Evolutionary conservation across 176 grass and related monocot species (phyloP), one percentile per base, ranked within the genome.

Genomic region (Dendrocalamus sinicus): DNA sequence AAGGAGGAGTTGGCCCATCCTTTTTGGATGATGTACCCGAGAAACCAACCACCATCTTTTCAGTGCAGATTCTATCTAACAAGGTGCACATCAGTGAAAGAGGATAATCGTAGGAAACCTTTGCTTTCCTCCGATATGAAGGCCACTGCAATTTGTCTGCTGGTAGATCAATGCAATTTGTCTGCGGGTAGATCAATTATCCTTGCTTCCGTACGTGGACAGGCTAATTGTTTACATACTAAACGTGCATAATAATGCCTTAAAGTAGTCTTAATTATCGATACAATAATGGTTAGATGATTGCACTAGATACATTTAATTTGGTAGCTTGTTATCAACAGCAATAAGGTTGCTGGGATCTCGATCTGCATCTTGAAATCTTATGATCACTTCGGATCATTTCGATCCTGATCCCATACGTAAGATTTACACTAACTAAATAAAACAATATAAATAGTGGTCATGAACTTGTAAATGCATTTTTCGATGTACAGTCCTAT

Each of bases 21-120:
- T 76, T 89, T 89, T 22, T 26, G 72, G 65, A 74, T 15, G 89
- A 77, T 70, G 72, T 70, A 69, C 79, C 68, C 89, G 67, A 88
- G 83, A 79, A 80, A 94, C 83, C 83, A 81, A 91, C 82, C 76
- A 15, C 86, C 75, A 37, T 80, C 88, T 83, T 84, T 91, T 76
- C 79, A 40, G 72, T 68, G 70, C 84, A 66, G 64, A 92, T 80
- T 83, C 73, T 75, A 48, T 22, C 72, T 28, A 48, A 37, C 14
- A 40, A 44, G 41, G 32, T 37, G 65, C 39, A 45, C 19, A 54
- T 88, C 62, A 41, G 45, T 62, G 70, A 81, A 88, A 62, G 75
- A 43, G 81, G 88, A 63, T 79, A 14, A 85, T 77, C 52, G 32
- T 67, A 47, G 41, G 68, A 35, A 83, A 15, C 67, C 22, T 13